Evolutionary conservation across 805 yeast species (phyloP).

Genomic region (Teunomyces tritomae): DNA sequence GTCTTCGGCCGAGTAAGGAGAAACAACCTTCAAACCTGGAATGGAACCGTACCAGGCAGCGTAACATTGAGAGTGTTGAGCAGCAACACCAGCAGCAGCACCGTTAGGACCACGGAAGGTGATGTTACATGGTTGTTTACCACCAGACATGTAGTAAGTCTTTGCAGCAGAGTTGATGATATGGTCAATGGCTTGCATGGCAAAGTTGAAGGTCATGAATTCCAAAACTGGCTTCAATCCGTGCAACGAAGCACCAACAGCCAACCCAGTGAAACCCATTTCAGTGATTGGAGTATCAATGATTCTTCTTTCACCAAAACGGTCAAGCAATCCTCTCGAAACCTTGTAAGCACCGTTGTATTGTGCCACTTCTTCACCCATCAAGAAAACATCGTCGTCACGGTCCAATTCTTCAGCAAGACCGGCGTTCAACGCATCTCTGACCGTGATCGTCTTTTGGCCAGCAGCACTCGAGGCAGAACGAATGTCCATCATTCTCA

Average conservation of each 20-base stretch:
- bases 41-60: constrained; percentile 97
- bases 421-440: constrained; percentile 95
- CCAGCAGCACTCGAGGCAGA: constrained; percentile 50
- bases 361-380: constrained; percentile 99
- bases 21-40: constrained; percentile 95
- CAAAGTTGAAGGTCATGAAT: constrained; percentile 98
- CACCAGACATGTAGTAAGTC: constrained; percentile 99
- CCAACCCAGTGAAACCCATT: constrained; percentile 96
- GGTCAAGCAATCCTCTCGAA: constrained; percentile 90
- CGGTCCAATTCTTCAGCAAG: constrained; percentile 97
- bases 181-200: constrained; percentile 99
- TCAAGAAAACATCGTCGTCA: constrained; percentile 88
- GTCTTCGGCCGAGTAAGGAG: constrained; percentile 95
- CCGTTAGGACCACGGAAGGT: constrained; percentile 99
- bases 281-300: constrained; percentile 98
- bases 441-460: constrained; percentile 72
- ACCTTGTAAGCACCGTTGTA: constrained; percentile 99
- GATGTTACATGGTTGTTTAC: constrained; percentile 94
- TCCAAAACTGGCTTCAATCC: constrained; percentile 97
- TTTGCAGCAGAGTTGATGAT: constrained; percentile 98
- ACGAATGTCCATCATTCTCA: constrained; percentile 31
- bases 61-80: constrained; percentile 98
- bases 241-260: constrained; percentile 94
- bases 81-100: constrained; percentile 99
- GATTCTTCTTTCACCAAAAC: constrained; percentile 91